phyloP scores from a whole-genome alignment of 495 filamentous ascomycete genomes.

The Xylaria intraflava region DNA sequence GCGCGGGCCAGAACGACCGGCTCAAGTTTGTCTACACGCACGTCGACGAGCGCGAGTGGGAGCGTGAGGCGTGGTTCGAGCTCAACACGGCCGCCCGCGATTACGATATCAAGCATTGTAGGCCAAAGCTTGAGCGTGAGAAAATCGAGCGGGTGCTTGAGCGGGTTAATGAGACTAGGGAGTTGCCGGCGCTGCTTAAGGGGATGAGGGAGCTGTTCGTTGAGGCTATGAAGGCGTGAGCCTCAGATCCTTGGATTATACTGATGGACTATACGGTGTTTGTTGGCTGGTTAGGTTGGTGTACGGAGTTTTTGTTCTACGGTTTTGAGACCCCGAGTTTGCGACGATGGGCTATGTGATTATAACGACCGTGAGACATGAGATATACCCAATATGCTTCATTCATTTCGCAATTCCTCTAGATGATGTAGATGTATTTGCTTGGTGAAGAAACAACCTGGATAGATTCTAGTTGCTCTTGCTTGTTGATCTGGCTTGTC shows the following conservation, averaged over 20 bases:
- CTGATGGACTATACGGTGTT: neutral
- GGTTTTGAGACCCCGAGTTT: neutral
- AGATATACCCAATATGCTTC: conserved; percentile 9
- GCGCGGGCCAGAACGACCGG: conserved; percentile 73
- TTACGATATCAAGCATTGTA: conserved; percentile 70
- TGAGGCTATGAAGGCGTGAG: conserved; percentile 46
- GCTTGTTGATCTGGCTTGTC: no score
- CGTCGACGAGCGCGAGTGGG: conserved; percentile 80
- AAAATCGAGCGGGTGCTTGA: conserved; percentile 68
- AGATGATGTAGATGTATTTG: no score
- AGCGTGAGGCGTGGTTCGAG: conserved; percentile 89
- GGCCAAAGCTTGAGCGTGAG: conserved; percentile 72
- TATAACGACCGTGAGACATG: conserved; percentile 6
- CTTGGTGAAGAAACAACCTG: no score
- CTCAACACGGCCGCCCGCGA: conserved; percentile 72
- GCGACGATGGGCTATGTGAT: neutral
- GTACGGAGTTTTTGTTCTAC: conserved; percentile 5
- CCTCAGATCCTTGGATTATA: neutral
- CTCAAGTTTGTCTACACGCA: conserved; percentile 91
- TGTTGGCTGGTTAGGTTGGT: neutral
- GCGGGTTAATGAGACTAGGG: conserved; percentile 71
- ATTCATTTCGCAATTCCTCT: neutral
- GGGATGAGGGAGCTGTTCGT: conserved; percentile 87
- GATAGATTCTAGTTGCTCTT: no score
- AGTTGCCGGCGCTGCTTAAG: conserved; percentile 75